Evolutionary conservation across 495 filamentous ascomycete genomes (phyloP).

Genomic region (Neurospora sp.): DNA sequence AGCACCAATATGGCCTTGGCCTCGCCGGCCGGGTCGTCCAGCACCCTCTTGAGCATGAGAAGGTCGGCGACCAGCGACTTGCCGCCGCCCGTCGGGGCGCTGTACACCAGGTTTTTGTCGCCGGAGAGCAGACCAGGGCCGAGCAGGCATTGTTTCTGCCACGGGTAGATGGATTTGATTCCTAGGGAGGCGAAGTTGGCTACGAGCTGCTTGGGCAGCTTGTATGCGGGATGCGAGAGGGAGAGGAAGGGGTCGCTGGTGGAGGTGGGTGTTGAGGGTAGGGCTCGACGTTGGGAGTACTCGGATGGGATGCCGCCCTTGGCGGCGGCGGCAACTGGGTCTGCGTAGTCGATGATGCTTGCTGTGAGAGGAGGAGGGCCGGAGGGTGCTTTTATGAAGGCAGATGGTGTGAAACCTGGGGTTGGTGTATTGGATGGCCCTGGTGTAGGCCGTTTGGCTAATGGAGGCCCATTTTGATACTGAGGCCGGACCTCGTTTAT

Average conservation of each 20-base stretch:
- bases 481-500: constrained; percentile 4
- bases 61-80: constrained; percentile 73
- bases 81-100: constrained; percentile 75
- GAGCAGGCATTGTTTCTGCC: constrained; percentile 73
- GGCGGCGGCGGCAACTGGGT: constrained; percentile 2
- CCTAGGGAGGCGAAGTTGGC: constrained; percentile 55
- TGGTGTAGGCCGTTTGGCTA: not conserved
- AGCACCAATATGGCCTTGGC: constrained; percentile 70
- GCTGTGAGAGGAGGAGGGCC: constrained; percentile 21
- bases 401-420: not conserved
- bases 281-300: constrained; percentile 35
- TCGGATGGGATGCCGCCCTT: constrained; percentile 20
- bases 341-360: constrained; percentile 21
- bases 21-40: constrained; percentile 43
- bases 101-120: constrained; percentile 65
- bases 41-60: constrained; percentile 60
- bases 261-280: constrained; percentile 39
- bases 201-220: constrained; percentile 49
- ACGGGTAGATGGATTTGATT: constrained; percentile 63
- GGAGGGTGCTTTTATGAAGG: not conserved
- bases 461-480: not conserved
- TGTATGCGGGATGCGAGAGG: constrained; percentile 55
- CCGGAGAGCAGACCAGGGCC: constrained; percentile 57
- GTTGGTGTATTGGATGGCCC: not conserved
- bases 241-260: constrained; percentile 50